A percentile compares a stretch with the other conserved stretches of the same genome.
Conservation (phyloP, 441 rosid genomes). For the Gossypium lobatum region DNA sequence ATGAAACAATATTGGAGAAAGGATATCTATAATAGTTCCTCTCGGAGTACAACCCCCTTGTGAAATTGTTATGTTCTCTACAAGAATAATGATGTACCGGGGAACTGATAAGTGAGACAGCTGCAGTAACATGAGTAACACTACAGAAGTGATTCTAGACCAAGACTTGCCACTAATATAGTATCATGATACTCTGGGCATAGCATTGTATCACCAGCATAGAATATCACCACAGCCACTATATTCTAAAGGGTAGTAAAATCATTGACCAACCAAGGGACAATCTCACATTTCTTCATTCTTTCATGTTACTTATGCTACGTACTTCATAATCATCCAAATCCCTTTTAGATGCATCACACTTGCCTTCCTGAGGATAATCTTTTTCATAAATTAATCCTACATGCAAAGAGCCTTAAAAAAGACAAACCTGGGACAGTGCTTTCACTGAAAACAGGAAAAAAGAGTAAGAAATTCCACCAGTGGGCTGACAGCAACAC, state of each 20-base stretch:
- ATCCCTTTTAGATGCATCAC: constrained; percentile 2
- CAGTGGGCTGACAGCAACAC: neutral
- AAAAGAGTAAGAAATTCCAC: neutral
- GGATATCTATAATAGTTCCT: constrained; percentile 3
- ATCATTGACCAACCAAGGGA: neutral
- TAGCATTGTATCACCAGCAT: neutral
- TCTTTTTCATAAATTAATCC: neutral
- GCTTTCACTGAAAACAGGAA: neutral
- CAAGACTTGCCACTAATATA: neutral
- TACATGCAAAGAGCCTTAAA: neutral
- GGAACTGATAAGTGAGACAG: neutral
- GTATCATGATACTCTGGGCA: neutral
- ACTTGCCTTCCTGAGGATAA: neutral
- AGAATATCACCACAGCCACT: neutral
- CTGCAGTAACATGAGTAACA: neutral
- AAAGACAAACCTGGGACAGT: neutral
- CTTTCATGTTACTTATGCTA: neutral
- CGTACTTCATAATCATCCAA: neutral
- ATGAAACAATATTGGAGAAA: neutral
- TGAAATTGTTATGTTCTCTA: neutral
- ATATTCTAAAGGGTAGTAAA: neutral
- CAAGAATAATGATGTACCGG: neutral
- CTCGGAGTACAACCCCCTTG: neutral
- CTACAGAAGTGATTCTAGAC: neutral
- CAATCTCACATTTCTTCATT: neutral